These are phyloP conservation scores for Mycena alexandri DNA, from an alignment of 768 basidiomycete genomes.

Conservation along the genomic window DNA sequence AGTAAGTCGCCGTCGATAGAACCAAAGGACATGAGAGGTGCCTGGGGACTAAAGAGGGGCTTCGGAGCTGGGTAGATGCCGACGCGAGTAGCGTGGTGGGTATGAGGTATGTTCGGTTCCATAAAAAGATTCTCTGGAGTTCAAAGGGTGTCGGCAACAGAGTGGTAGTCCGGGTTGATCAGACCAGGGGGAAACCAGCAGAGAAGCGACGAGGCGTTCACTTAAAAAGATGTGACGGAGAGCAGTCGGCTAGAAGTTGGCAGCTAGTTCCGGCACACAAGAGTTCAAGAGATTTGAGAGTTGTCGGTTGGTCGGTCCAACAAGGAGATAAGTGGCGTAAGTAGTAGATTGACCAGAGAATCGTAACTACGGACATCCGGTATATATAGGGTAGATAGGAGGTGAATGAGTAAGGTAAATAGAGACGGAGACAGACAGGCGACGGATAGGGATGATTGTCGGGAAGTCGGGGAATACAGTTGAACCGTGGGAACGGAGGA, in stretches of 20 bases:
- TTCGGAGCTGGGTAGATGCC: not conserved
- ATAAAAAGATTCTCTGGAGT: not conserved
- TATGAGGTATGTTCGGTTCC: not conserved
- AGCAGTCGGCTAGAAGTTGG: not conserved
- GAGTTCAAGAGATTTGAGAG: not conserved
- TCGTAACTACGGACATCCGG: no score
- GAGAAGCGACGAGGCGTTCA: not conserved
- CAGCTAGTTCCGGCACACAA: conserved; percentile 6
- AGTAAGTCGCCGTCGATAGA: no score
- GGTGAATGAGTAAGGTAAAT: no score
- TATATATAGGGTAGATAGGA: no score
- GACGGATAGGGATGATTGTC: no score
- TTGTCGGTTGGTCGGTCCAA: no score
- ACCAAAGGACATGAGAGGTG: no score
- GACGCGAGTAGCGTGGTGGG: not conserved
- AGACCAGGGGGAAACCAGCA: not conserved
- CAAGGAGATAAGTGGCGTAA: no score
- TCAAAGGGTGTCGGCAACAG: not conserved
- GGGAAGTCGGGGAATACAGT: no score
- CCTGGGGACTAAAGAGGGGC: not conserved
- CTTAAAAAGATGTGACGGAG: conserved; percentile 7
- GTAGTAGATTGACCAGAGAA: no score
- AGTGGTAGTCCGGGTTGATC: not conserved
- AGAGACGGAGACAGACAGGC: no score
- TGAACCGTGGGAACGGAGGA: no score